phyloP scores from a whole-genome alignment of 345 rosid genomes.

The Rhizophora mangle region DNA sequence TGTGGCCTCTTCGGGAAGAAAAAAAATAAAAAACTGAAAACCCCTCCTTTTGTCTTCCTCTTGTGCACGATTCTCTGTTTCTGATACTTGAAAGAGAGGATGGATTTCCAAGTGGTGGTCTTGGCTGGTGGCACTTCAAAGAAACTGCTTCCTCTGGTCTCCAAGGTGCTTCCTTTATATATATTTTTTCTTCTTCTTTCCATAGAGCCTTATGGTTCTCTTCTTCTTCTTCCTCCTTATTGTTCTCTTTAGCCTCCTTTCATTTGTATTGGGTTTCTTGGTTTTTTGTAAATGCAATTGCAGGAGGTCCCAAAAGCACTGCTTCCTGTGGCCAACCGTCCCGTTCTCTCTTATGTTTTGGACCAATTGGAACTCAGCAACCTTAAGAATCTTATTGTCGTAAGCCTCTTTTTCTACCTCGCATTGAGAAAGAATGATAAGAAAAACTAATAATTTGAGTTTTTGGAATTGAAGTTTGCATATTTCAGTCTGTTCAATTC shows the following conservation, averaged over 20 bases:
- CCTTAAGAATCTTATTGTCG: conserved; percentile 89
- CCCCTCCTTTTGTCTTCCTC: neutral
- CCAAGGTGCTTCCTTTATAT: conserved; percentile 46
- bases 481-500: neutral
- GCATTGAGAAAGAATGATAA: neutral
- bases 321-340: conserved; percentile 93
- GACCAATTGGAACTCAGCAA: conserved; percentile 75
- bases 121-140: conserved; percentile 83
- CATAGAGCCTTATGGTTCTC: neutral
- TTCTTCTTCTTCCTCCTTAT: neutral
- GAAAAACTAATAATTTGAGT: neutral
- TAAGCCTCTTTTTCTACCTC: conserved; percentile 21
- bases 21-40: neutral
- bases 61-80: neutral
- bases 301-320: conserved; percentile 92
- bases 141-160: conserved; percentile 75
- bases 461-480: neutral
- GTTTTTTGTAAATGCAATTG: conserved; percentile 10
- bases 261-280: neutral
- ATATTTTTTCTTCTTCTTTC: neutral
- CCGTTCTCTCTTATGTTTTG: conserved; percentile 73
- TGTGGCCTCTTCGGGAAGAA: neutral
- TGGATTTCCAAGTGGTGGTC: conserved; percentile 95
- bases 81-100: conserved; percentile 11
- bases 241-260: neutral